Conservation (phyloP, 2,329 filamentous ascomycete genomes). For the Fusarium sp. region DNA sequence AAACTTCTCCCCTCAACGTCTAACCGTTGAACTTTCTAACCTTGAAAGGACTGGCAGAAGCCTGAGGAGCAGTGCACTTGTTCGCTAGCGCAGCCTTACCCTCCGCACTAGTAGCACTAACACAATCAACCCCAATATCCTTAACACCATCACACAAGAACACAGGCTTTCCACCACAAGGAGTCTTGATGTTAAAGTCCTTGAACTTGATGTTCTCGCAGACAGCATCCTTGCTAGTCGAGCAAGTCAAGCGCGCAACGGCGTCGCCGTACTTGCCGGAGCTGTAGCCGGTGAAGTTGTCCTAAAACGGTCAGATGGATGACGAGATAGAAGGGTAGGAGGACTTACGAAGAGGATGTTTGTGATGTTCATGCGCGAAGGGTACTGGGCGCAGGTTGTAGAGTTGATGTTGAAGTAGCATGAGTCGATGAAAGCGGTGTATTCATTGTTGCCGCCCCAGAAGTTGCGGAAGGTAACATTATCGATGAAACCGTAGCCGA, state of each 20-base stretch:
- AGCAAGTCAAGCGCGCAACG: slow-evolving; percentile 36
- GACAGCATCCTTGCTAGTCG: slow-evolving; percentile 37
- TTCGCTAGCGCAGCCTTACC: slow-evolving; percentile 36
- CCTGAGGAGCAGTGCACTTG: slow-evolving; percentile 28
- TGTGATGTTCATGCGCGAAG: slow-evolving; percentile 42
- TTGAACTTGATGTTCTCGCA: slow-evolving; percentile 42
- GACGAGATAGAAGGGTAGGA: neutral
- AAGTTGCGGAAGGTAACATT: slow-evolving; percentile 44
- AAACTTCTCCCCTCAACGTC: fast-evolving
- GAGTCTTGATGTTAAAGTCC: slow-evolving; percentile 38
- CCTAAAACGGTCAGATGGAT: neutral
- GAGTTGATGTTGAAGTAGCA: slow-evolving; percentile 43
- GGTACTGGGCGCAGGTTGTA: slow-evolving; percentile 31
- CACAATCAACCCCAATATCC: slow-evolving; percentile 39
- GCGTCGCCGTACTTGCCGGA: slow-evolving; percentile 40
- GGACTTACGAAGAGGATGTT: slow-evolving; percentile 33
- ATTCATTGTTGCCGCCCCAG: slow-evolving; percentile 42
- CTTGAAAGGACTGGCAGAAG: slow-evolving; percentile 32
- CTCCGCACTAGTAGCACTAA: slow-evolving; percentile 27
- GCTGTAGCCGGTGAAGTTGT: slow-evolving; percentile 43
- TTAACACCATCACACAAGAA: slow-evolving; percentile 39
- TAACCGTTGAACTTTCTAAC: slow-evolving; percentile 22
- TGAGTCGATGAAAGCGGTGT: slow-evolving; percentile 38
- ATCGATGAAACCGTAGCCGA: slow-evolving; percentile 41
- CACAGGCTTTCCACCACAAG: slow-evolving; percentile 35